Conservation (phyloP, 176 grass and related monocot species). For the Leersia perrieri region DNA sequence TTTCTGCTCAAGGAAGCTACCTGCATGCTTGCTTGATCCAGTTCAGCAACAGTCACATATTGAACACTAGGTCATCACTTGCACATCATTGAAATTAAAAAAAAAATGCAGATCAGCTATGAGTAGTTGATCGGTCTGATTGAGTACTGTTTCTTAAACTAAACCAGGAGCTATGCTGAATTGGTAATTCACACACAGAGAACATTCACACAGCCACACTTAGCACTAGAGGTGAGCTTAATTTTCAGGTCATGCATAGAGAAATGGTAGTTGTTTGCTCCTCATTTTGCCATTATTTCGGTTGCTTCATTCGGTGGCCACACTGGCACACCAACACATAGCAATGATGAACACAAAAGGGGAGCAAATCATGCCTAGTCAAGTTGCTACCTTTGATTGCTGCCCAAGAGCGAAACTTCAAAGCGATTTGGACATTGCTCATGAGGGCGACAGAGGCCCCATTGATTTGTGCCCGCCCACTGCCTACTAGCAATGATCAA, state of each 20-base stretch:
- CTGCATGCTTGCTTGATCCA: background rate
- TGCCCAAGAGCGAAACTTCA: background rate
- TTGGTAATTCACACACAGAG: background rate
- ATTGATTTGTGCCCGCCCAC: constrained; percentile 7
- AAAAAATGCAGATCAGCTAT: background rate
- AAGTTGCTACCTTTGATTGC: constrained; percentile 22
- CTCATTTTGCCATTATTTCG: background rate
- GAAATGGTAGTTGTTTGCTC: background rate
- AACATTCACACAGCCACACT: background rate
- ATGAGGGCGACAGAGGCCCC: background rate
- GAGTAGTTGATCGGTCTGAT: background rate
- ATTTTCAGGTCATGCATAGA: background rate
- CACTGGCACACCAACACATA: background rate
- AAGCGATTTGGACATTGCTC: background rate
- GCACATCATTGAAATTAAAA: background rate
- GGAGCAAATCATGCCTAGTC: background rate
- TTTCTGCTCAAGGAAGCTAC: background rate
- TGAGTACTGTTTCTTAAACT: background rate
- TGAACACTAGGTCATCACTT: background rate
- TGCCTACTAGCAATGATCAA: background rate
- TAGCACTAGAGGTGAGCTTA: background rate
- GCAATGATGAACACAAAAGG: background rate
- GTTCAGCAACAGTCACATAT: background rate
- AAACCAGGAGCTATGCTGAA: background rate
- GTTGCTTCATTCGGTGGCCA: background rate